Percentiles rank a stretch among this genome's conserved stretches.
Evolutionary conservation across 352 stramenopile species (phyloP).

Genomic region (Pythium phragmitis): DNA sequence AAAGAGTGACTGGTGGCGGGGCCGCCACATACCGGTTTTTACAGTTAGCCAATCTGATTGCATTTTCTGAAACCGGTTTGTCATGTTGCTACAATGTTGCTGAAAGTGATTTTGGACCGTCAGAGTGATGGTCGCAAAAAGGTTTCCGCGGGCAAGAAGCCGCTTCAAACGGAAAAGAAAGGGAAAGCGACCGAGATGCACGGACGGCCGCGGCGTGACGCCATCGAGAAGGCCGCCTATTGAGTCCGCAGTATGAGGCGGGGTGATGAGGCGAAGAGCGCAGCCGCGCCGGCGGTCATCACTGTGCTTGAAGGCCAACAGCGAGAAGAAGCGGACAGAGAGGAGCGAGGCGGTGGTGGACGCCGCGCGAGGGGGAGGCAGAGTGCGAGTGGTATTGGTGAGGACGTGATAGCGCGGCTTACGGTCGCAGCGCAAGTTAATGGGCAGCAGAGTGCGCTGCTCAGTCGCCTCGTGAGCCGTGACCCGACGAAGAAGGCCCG

Average conservation of each 20-base stretch:
- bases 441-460: conserved; percentile 9
- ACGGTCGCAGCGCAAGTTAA: conserved; percentile 5
- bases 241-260: too few species aligned
- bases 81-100: conserved; percentile 20
- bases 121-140: conserved; percentile 30
- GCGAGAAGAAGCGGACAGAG: too few species aligned
- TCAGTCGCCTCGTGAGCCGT: neutral
- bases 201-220: neutral
- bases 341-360: too few species aligned
- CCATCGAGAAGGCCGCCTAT: neutral
- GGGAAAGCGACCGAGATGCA: neutral
- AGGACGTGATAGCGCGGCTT: neutral
- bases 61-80: conserved; percentile 8
- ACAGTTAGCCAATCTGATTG: conserved; percentile 21
- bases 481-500: too few species aligned
- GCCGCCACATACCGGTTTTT: conserved; percentile 1
- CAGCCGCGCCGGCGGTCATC: too few species aligned
- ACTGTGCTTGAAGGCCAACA: too few species aligned
- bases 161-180: conserved; percentile 4
- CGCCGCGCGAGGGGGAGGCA: neutral
- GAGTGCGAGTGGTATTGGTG: neutral
- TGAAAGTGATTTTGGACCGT: conserved; percentile 10
- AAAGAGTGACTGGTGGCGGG: conserved; percentile 24
- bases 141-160: neutral
- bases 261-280: too few species aligned